A percentile compares a stretch with the other conserved stretches of the same genome.
These are phyloP conservation scores for Neurospora sublineolata DNA, from an alignment of 495 filamentous ascomycete species.

Conservation along the genomic window DNA sequence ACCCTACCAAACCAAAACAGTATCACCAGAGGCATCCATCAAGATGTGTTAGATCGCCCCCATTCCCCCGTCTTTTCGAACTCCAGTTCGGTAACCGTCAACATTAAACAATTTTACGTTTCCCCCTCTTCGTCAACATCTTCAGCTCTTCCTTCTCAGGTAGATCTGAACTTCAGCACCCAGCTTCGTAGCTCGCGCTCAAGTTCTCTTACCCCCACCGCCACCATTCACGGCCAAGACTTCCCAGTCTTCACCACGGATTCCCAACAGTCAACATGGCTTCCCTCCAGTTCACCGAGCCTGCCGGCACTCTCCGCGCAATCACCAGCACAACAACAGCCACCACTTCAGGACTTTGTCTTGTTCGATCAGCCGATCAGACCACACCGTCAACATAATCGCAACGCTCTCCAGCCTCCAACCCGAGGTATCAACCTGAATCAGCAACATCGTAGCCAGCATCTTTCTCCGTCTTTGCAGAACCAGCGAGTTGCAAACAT, in stretches of 20 bases:
- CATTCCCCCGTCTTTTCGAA: conserved; percentile 11
- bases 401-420: conserved; percentile 28
- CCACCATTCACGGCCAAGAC: conserved; percentile 42
- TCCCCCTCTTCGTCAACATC: conserved; percentile 32
- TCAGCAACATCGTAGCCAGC: conserved; percentile 29
- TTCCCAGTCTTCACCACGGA: conserved; percentile 50
- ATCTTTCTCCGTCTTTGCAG: conserved; percentile 32
- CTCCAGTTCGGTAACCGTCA: conserved; percentile 18
- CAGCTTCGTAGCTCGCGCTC: conserved; percentile 37
- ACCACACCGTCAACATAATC: conserved; percentile 38
- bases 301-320: conserved; percentile 48
- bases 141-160: conserved; percentile 42
- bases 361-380: conserved; percentile 39
- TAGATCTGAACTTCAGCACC: conserved; percentile 43
- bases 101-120: conserved; percentile 29
- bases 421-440: conserved; percentile 29
- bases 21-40: conserved; percentile 18
- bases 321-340: conserved; percentile 31
- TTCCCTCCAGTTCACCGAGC: conserved; percentile 47
- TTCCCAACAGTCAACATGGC: conserved; percentile 46
- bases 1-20: conserved; percentile 1
- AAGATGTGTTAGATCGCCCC: conserved; percentile 28
- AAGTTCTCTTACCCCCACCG: conserved; percentile 34
- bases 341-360: conserved; percentile 41
- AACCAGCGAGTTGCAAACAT: conserved; percentile 49